Evolutionary conservation across 2,329 filamentous ascomycete species (phyloP).

Genomic region (Aschersonia sp.): DNA sequence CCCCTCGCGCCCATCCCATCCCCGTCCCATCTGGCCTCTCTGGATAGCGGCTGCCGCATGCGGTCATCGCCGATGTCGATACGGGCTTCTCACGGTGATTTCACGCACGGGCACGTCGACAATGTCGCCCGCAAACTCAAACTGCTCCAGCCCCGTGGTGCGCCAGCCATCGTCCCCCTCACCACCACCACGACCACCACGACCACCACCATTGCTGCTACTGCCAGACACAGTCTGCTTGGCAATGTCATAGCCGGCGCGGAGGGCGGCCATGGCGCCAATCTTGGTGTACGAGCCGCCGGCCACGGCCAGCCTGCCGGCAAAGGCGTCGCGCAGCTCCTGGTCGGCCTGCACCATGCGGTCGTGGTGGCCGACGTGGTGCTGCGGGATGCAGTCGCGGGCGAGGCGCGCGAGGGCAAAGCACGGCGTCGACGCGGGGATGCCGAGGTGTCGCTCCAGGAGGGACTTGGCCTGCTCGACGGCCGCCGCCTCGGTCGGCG

Average conservation of each 20-base stretch:
- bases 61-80: neutral
- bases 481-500: slow-evolving; percentile 39
- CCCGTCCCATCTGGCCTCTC: neutral
- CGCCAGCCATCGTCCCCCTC: slow-evolving; percentile 6
- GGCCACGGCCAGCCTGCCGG: slow-evolving; percentile 48
- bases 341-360: slow-evolving; percentile 43
- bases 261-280: slow-evolving; percentile 35
- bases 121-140: slow-evolving; percentile 11
- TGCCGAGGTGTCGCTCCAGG: slow-evolving; percentile 59
- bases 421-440: slow-evolving; percentile 42
- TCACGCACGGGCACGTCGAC: slow-evolving; percentile 9
- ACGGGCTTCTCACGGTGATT: slow-evolving; percentile 12
- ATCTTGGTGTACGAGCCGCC: slow-evolving; percentile 38
- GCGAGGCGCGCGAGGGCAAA: slow-evolving; percentile 44
- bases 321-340: slow-evolving; percentile 40
- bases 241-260: slow-evolving; percentile 23
- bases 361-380: slow-evolving; percentile 60
- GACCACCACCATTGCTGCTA: too few relatives aligned
- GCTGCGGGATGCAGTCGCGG: slow-evolving; percentile 77
- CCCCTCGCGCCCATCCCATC: neutral
- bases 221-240: slow-evolving; percentile 5
- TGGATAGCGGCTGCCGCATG: neutral
- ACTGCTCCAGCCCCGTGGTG: slow-evolving; percentile 15
- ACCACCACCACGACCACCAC: too few relatives aligned
- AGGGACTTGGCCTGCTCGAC: slow-evolving; percentile 54